Percentiles rank a stretch among this genome's conserved stretches.
phyloP scores from a whole-genome alignment of 106 monocot species.

The Posidonia australis region DNA sequence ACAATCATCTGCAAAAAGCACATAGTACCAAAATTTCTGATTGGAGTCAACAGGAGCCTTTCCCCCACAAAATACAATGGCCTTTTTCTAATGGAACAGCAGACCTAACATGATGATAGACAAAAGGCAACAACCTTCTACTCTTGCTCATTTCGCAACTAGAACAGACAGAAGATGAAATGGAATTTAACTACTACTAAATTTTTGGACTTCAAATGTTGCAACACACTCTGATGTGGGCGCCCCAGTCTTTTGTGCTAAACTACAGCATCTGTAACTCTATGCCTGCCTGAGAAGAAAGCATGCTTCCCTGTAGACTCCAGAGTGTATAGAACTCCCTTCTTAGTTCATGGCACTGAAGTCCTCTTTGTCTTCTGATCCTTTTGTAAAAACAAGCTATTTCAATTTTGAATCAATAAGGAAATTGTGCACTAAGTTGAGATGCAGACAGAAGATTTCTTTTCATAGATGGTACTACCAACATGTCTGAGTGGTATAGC shows the following conservation, averaged over 20 bases:
- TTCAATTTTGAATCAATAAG: neutral
- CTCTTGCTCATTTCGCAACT: slow-evolving; percentile 1
- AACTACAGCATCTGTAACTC: too few relatives aligned
- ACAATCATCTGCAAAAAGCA: slow-evolving; percentile 2
- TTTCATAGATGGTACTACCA: neutral
- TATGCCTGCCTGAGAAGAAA: neutral
- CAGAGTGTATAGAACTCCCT: neutral
- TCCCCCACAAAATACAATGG: slow-evolving; percentile 6
- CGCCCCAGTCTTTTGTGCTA: neutral
- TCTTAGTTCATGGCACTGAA: neutral
- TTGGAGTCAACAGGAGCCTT: neutral
- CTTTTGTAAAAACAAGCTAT: neutral
- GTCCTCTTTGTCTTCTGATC: neutral
- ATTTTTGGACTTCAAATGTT: neutral
- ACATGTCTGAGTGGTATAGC: neutral
- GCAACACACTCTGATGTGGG: neutral
- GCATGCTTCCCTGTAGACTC: neutral
- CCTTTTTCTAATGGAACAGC: neutral
- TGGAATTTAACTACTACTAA: too few relatives aligned
- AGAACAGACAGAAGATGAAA: neutral
- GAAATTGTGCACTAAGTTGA: neutral
- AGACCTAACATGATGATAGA: neutral
- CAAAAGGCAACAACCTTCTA: neutral
- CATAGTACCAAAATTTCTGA: slow-evolving; percentile 5
- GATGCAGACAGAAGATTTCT: neutral